phyloP scores from a whole-genome alignment of 805 yeast genomes.

The Vanderwaltozyma verrucispora region DNA sequence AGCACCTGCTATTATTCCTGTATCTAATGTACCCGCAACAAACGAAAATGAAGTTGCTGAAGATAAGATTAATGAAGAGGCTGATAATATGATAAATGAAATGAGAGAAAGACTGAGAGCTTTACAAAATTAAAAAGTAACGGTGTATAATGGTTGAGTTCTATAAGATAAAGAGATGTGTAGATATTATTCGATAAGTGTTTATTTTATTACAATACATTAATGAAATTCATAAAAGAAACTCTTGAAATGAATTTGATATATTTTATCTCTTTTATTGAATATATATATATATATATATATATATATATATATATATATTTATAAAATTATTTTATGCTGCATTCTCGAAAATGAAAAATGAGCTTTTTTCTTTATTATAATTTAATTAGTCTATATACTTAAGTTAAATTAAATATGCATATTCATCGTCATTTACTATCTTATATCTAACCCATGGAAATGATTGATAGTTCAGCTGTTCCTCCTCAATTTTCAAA shows the following conservation, averaged over 20 bases:
- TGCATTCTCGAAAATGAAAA: too few relatives aligned
- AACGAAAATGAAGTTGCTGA: slow-evolving; percentile 26
- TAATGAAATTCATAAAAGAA: too few relatives aligned
- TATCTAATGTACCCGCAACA: slow-evolving; percentile 13
- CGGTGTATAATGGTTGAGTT: too few relatives aligned
- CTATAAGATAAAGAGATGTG: too few relatives aligned
- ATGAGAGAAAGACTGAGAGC: slow-evolving; percentile 89
- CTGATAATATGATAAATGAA: slow-evolving; percentile 63
- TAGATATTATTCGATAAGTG: too few relatives aligned
- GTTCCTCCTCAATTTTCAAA: slow-evolving; percentile 54
- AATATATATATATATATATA: neutral
- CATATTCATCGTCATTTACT: slow-evolving; percentile 32
- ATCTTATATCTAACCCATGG: slow-evolving; percentile 69
- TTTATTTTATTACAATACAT: too few relatives aligned
- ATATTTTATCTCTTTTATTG: too few relatives aligned
- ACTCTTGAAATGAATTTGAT: too few relatives aligned
- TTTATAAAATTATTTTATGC: too few relatives aligned
- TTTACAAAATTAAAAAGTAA: slow-evolving; percentile 36
- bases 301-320: neutral
- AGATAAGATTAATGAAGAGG: slow-evolving; percentile 48
- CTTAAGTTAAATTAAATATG: slow-evolving; percentile 13
- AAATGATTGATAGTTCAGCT: slow-evolving; percentile 52
- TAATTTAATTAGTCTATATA: too few relatives aligned
- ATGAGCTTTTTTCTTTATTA: too few relatives aligned
- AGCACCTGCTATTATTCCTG: slow-evolving; percentile 20